Percentiles rank a stretch among this genome's conserved stretches.
Conservation (phyloP, 495 filamentous ascomycete genomes). For the Penicillium longicatenatum region DNA sequence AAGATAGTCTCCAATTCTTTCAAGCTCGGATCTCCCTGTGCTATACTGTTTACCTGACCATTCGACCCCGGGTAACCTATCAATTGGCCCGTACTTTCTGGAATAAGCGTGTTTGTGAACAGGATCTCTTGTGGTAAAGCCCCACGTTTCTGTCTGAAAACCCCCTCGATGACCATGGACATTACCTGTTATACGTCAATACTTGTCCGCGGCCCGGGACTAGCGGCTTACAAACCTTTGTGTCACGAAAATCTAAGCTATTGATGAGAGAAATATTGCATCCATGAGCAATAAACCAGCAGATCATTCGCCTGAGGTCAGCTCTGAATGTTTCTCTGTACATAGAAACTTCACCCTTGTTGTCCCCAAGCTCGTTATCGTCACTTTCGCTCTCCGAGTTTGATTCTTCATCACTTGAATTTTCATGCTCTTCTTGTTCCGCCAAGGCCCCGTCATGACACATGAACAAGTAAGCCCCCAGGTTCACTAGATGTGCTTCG, state of each 20-base stretch:
- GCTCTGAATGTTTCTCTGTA: constrained; percentile 18
- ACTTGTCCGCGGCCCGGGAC: constrained; percentile 14
- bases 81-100: neutral
- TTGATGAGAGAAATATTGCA: constrained; percentile 64
- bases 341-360: neutral
- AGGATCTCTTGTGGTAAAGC: neutral
- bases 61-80: neutral
- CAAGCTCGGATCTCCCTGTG: neutral
- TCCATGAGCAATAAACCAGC: constrained; percentile 44
- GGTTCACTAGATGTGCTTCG: constrained; percentile 48
- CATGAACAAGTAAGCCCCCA: constrained; percentile 67
- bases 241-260: constrained; percentile 58
- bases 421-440: neutral
- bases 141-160: neutral
- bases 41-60: neutral
- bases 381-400: neutral
- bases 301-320: constrained; percentile 49
- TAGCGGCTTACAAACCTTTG: constrained; percentile 47
- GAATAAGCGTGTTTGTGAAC: neutral
- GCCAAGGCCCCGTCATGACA: constrained; percentile 58
- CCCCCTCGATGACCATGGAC: neutral
- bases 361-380: neutral
- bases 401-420: neutral
- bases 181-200: neutral
- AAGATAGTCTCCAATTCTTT: neutral